Conservation (phyloP, 1,139 yeast species). For the Pneumocystis canis region DNA sequence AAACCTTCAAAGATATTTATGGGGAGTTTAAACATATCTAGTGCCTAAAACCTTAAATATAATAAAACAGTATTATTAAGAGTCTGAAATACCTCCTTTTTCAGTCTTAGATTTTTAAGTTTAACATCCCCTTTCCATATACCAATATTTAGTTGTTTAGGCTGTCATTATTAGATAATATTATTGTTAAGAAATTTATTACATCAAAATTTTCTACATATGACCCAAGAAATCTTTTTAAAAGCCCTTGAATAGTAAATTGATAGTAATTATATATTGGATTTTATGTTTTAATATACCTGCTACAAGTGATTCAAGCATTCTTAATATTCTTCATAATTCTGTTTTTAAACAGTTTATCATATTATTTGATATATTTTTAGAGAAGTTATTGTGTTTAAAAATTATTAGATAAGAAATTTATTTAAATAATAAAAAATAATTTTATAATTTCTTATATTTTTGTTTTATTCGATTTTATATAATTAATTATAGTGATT, state of each 20-base stretch:
- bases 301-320: constrained; percentile 2
- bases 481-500: neutral
- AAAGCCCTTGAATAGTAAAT: constrained; percentile 30
- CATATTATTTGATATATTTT: neutral
- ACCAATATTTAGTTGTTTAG: constrained; percentile 84
- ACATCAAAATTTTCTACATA: constrained; percentile 88
- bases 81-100: constrained; percentile 36
- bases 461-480: neutral
- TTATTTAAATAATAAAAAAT: neutral
- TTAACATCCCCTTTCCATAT: constrained; percentile 98
- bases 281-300: neutral
- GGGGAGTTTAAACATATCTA: constrained; percentile 75
- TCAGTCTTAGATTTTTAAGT: constrained; percentile 56
- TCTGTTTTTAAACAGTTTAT: neutral
- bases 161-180: neutral
- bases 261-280: neutral
- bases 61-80: neutral
- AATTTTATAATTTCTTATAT: neutral
- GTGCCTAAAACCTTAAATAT: constrained; percentile 29
- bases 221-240: constrained; percentile 39
- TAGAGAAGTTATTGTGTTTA: neutral
- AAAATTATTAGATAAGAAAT: neutral
- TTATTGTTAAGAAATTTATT: constrained; percentile 6
- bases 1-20: constrained; percentile 84
- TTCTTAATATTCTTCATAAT: neutral